A percentile compares a stretch with the other conserved stretches of the same genome.
phyloP scores from a whole-genome alignment of 2,329 filamentous ascomycete genomes.

The Aspergillus clavatus region DNA sequence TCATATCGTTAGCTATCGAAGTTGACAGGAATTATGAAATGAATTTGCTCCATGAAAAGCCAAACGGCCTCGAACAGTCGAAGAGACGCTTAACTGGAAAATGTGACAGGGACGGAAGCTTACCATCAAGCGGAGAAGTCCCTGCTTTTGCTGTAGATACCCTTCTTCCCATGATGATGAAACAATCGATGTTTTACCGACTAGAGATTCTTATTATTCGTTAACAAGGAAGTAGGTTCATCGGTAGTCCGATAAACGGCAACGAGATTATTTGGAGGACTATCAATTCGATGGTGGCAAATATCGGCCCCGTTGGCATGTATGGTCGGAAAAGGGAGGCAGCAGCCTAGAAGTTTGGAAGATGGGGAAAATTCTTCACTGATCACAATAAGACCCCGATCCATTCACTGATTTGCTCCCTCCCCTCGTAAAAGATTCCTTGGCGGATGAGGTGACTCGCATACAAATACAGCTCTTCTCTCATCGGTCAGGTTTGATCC shows the following conservation, averaged over 20 bases:
- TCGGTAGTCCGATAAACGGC: not conserved
- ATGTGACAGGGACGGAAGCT: not conserved
- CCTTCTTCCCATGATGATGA: slow-evolving; percentile 9
- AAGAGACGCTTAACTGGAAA: not conserved
- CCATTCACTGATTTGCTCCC: not conserved
- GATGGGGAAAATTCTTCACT: slow-evolving; percentile 8
- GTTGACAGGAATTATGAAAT: not conserved
- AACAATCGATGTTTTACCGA: not conserved
- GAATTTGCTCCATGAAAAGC: not conserved
- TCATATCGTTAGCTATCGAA: not conserved
- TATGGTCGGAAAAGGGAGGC: not conserved
- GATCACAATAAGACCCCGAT: not conserved
- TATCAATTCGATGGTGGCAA: slow-evolving; percentile 2
- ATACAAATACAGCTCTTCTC: no score
- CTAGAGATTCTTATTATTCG: not conserved
- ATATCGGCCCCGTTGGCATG: not conserved
- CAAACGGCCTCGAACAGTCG: not conserved
- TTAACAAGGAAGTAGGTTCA: not conserved
- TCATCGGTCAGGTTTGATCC: no score
- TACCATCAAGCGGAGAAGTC: slow-evolving; percentile 3
- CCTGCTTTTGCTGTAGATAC: slow-evolving; percentile 5
- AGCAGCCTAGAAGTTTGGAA: not conserved
- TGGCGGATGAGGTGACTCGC: not conserved
- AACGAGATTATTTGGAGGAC: not conserved
- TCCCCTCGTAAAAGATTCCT: not conserved